Conservation (phyloP, 495 filamentous ascomycete genomes). For the Tuber indicum region DNA sequence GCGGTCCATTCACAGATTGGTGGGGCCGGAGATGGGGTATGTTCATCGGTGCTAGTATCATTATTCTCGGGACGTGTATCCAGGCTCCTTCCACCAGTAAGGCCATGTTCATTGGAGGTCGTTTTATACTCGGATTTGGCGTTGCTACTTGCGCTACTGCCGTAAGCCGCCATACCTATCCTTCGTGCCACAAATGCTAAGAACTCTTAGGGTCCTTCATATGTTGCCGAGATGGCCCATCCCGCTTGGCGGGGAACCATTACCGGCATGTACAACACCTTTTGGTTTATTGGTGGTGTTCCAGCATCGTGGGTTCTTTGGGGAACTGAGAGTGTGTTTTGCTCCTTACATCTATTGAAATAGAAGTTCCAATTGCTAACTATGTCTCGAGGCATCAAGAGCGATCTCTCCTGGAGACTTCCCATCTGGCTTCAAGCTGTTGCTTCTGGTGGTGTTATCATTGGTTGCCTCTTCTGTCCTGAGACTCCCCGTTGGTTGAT, state of each 20-base stretch:
- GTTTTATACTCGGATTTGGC: slow-evolving; percentile 56
- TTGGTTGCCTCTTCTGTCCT: slow-evolving; percentile 38
- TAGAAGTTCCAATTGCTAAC: slow-evolving; percentile 3
- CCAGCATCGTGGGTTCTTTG: slow-evolving; percentile 47
- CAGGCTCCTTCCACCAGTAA: slow-evolving; percentile 44
- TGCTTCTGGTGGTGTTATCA: slow-evolving; percentile 27
- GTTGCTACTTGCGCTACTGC: slow-evolving; percentile 34
- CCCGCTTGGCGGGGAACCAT: slow-evolving; percentile 52
- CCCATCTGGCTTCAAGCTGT: slow-evolving; percentile 34
- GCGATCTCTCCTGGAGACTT: slow-evolving; percentile 18
- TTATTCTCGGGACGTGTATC: slow-evolving; percentile 40
- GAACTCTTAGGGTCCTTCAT: slow-evolving; percentile 46
- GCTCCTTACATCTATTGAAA: slow-evolving; percentile 47
- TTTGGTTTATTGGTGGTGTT: slow-evolving; percentile 53
- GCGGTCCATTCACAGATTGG: slow-evolving; percentile 37
- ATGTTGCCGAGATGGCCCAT: slow-evolving; percentile 51
- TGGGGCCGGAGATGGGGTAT: slow-evolving; percentile 42
- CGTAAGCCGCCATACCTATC: neutral
- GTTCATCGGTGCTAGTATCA: slow-evolving; percentile 40
- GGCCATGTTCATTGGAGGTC: slow-evolving; percentile 53
- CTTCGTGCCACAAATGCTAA: slow-evolving; percentile 42
- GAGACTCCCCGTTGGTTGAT: slow-evolving; percentile 54
- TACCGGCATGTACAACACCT: slow-evolving; percentile 53
- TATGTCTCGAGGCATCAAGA: slow-evolving; percentile 14
- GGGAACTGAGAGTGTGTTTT: slow-evolving; percentile 51